phyloP scores from a whole-genome alignment of 2,329 filamentous ascomycete genomes.

The Rhinocladiella similis region DNA sequence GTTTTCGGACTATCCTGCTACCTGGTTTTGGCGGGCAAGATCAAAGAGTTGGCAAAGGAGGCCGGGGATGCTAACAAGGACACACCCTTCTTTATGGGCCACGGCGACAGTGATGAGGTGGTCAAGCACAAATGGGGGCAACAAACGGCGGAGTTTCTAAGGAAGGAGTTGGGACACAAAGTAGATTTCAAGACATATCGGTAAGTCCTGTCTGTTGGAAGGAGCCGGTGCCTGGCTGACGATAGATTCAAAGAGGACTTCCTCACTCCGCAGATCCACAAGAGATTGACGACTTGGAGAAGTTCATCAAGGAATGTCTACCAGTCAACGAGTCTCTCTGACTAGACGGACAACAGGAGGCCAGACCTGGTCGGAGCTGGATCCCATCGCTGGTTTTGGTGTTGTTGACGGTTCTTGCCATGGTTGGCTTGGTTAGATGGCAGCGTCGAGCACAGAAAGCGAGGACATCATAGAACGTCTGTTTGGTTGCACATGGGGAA shows the following conservation, averaged over 20 bases:
- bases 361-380: background rate
- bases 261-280: slow-evolving; percentile 72
- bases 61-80: slow-evolving; percentile 62
- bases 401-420: slow-evolving; percentile 9
- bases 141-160: slow-evolving; percentile 65
- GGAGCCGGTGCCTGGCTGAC: background rate
- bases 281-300: slow-evolving; percentile 81
- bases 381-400: background rate
- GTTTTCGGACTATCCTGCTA: slow-evolving; percentile 85
- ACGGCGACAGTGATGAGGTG: slow-evolving; percentile 76
- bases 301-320: slow-evolving; percentile 52
- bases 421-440: slow-evolving; percentile 2
- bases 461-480: slow-evolving; percentile 13
- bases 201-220: slow-evolving; percentile 48
- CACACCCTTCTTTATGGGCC: slow-evolving; percentile 85
- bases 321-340: slow-evolving; percentile 15
- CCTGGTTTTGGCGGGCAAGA: slow-evolving; percentile 67
- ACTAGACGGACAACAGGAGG: slow-evolving; percentile 7
- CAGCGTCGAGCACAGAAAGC: slow-evolving; percentile 8
- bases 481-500: background rate
- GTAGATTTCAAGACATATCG: slow-evolving; percentile 75
- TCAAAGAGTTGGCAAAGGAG: slow-evolving; percentile 58
- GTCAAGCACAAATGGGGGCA: slow-evolving; percentile 70
- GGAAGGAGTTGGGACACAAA: slow-evolving; percentile 68
- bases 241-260: slow-evolving; percentile 55